These are phyloP conservation scores for Nissolia schottii DNA, from an alignment of 306 rosid genomes.

Conservation along the genomic window DNA sequence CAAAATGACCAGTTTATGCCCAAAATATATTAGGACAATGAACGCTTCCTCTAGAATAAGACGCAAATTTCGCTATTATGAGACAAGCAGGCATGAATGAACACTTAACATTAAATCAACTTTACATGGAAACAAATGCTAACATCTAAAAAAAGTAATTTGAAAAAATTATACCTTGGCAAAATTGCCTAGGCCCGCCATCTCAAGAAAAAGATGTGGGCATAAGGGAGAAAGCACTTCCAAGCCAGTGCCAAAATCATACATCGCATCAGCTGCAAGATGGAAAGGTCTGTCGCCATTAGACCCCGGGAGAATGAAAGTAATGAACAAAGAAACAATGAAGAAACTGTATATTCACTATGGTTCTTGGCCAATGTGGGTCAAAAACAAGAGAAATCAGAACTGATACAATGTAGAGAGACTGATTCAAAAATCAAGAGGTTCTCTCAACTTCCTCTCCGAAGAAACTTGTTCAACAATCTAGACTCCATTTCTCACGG, in stretches of 20 bases:
- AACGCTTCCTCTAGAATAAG: neutral
- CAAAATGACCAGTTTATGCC: neutral
- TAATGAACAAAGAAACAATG: too few species aligned
- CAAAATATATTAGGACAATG: neutral
- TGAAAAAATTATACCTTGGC: constrained; percentile 57
- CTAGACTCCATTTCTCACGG: too few species aligned
- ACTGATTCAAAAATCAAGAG: too few species aligned
- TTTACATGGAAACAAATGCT: neutral
- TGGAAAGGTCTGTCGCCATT: constrained; percentile 15
- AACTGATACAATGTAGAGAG: too few species aligned
- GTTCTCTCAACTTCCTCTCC: too few species aligned
- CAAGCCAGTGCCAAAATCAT: constrained; percentile 87
- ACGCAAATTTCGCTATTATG: neutral
- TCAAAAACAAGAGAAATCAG: too few species aligned
- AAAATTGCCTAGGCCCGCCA: constrained; percentile 94
- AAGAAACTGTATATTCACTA: too few species aligned
- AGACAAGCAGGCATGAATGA: neutral
- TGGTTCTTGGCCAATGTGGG: too few species aligned
- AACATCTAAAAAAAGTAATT: neutral
- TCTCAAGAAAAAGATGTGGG: constrained; percentile 90
- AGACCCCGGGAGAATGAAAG: constrained; percentile 23
- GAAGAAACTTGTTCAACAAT: too few species aligned
- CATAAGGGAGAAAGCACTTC: constrained; percentile 96
- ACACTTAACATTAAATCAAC: neutral
- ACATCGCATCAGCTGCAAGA: constrained; percentile 88